Evolutionary conservation across 2,329 filamentous ascomycete species (phyloP), one percentile per base, ranked within the genome.

Genomic region (Moelleriella libera): DNA sequence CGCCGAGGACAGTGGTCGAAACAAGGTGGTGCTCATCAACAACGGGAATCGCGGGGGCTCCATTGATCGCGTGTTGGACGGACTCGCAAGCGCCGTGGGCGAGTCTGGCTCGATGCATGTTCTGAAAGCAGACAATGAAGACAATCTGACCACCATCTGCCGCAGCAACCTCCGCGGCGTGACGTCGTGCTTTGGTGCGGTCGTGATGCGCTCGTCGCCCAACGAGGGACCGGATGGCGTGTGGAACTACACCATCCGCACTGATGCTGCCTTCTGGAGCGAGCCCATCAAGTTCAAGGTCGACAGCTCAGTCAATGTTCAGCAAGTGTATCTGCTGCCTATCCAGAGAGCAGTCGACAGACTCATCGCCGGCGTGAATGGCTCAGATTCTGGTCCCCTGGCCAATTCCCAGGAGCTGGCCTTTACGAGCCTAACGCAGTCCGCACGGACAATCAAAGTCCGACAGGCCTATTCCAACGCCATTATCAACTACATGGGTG

Each of bases 191-290:
- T 88, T 82, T 58, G 83, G 77, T 14, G 87, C 83, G 7, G 75
- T 84, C 1, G 77, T 83, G 5, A 90, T 94, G 66, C 70, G 79
- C 47, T 82, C 82, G 0, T 94, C 86, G 5, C 86, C 88, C 0
- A 72, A 64, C 1, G 82, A 92, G 65, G 86, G 86, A 8, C 52
- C 61, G 1, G 74, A 72, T 6, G 74, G 75, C 2, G 63, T 76
- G 43, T 95, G 89, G 89, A 94, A 92, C 63, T 96, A 95, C 59
- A 89, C 86, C 0, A 70, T 95, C 30, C 74, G 85, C 48, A 80
- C 80, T 3, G 89, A 95, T 59, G 82, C 82, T 37, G 71, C 78
- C 0, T 71, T 94, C 49, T 50, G 51, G 30, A 12, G 34, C 11
- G 81, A 82, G 21, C 75, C 78, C 6, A 61, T 64, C 6, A 76